Evolutionary conservation across 257 asterid species (phyloP).

Genomic region (Verbascum thapsus): DNA sequence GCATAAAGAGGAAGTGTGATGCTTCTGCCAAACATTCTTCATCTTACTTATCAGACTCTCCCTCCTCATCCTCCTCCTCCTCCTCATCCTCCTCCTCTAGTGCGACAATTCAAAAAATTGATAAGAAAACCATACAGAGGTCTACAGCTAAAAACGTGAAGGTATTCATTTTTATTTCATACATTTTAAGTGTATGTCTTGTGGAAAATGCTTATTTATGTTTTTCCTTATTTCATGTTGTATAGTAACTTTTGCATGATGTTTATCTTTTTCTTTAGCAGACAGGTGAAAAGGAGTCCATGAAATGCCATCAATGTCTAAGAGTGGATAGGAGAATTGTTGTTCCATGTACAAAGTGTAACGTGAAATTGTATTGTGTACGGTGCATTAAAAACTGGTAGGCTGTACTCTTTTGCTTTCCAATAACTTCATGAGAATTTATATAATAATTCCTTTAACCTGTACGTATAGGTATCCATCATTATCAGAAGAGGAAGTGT

Average conservation of each 20-base stretch:
- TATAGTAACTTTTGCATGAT: conserved; percentile 13
- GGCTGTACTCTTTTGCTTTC: conserved; percentile 16
- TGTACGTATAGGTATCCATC: conserved; percentile 64
- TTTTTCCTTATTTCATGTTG: conserved; percentile 1
- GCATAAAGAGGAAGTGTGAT: conserved; percentile 25
- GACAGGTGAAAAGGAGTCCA: conserved; percentile 39
- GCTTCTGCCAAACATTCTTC: conserved; percentile 29
- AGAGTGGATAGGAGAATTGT: conserved; percentile 57
- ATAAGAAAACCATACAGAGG: conserved; percentile 28
- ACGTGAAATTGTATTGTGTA: conserved; percentile 54
- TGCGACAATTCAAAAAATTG: conserved; percentile 38
- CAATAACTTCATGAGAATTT: not conserved
- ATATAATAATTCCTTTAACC: not conserved
- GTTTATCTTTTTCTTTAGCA: conserved; percentile 30
- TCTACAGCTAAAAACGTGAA: conserved; percentile 38
- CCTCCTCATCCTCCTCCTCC: conserved; percentile 39
- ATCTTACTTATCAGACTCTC: conserved; percentile 31
- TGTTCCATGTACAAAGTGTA: conserved; percentile 70
- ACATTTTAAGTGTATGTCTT: conserved; percentile 15
- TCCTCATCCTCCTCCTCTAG: conserved; percentile 44
- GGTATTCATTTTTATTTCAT: conserved; percentile 38
- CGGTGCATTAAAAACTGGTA: conserved; percentile 82
- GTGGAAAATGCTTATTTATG: not conserved
- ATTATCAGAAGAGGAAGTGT: conserved; percentile 55
- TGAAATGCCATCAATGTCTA: conserved; percentile 74